These are phyloP conservation scores for Lablab purpureus DNA, from an alignment of 306 rosid genomes.

Conservation along the genomic window DNA sequence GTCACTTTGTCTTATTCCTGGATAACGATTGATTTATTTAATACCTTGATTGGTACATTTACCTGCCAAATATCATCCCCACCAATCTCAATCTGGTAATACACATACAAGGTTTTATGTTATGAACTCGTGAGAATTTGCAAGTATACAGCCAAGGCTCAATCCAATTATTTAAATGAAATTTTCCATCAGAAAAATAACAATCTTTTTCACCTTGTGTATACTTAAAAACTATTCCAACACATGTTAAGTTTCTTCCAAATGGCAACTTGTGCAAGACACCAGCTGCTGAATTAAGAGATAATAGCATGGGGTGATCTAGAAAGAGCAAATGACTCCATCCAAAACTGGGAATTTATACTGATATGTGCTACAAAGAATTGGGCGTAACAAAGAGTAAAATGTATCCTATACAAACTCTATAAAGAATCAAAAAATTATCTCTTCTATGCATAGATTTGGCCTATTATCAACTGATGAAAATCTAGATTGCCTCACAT, in stretches of 20 bases:
- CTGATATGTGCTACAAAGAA: conserved; percentile 49
- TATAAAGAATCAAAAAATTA: conserved; percentile 77
- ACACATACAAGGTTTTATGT: neutral
- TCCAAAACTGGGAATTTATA: conserved; percentile 35
- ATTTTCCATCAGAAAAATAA: neutral
- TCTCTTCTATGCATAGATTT: conserved; percentile 19
- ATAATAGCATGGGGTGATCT: conserved; percentile 7
- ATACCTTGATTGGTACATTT: neutral
- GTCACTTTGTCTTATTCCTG: neutral
- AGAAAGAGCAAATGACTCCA: conserved; percentile 26
- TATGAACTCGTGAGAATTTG: conserved; percentile 4
- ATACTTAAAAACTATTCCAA: neutral
- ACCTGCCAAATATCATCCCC: neutral
- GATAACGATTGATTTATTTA: neutral
- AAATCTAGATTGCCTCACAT: conserved; percentile 25
- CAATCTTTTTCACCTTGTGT: neutral
- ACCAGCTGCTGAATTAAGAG: neutral
- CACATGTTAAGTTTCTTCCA: conserved; percentile 22
- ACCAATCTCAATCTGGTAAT: neutral
- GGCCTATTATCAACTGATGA: neutral
- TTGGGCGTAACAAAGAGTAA: conserved; percentile 36
- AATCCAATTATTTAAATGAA: neutral
- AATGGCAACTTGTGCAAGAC: neutral
- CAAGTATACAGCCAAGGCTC: too few relatives aligned
- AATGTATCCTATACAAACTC: conserved; percentile 50